Conservation (phyloP, 108 stramenopile genomes). For the Cyclotella cryptica region DNA sequence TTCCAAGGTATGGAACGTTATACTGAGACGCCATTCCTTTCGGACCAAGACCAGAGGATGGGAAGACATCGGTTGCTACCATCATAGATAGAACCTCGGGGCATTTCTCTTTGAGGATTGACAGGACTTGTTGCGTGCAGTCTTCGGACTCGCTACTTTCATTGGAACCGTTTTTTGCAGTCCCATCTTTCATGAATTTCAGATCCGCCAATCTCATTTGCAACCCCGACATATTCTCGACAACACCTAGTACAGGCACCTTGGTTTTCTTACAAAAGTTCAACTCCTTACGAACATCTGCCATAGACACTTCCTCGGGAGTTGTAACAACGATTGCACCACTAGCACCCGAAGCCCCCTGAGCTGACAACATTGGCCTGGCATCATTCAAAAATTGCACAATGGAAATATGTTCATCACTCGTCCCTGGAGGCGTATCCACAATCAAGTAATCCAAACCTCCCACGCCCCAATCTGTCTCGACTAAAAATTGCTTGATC, state of each 20-base stretch:
- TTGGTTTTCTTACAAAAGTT: conserved; percentile 98
- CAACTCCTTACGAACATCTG: conserved; percentile 98
- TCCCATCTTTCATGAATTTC: conserved; percentile 46
- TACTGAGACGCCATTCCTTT: conserved; percentile 90
- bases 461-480: conserved; percentile 87
- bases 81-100: conserved; percentile 79
- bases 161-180: conserved; percentile 21
- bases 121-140: conserved; percentile 68
- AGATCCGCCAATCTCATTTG: conserved; percentile 69
- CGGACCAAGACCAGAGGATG: conserved; percentile 78
- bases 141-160: conserved; percentile 41
- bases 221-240: conserved; percentile 97
- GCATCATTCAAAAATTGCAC: conserved; percentile 96
- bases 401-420: conserved; percentile 99
- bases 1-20: conserved; percentile 91
- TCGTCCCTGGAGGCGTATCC: conserved; percentile 99
- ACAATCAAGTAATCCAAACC: conserved; percentile 97
- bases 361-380: conserved; percentile 49
- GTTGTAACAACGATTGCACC: conserved; percentile 98
- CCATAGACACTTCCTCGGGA: conserved; percentile 97
- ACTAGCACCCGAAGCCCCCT: conserved; percentile 33
- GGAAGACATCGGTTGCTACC: conserved; percentile 79
- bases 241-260: conserved; percentile 93
- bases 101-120: conserved; percentile 67
- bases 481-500: conserved; percentile 98